Base-by-base conservation (phyloP, 768 basidiomycete genomes). In the Termitomyces bulborhizus region DNA sequence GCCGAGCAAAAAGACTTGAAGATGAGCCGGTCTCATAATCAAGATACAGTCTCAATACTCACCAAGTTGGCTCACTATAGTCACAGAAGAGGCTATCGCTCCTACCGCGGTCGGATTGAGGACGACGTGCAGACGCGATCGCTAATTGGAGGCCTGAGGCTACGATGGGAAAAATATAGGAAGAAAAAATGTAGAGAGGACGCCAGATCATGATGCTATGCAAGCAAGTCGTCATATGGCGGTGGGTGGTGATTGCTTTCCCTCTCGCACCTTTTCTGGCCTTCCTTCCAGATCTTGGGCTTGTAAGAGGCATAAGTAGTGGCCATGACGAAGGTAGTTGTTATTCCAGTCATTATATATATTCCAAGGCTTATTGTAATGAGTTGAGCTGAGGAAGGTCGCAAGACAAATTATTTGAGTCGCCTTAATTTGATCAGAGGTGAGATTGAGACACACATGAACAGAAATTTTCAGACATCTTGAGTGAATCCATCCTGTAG, bases 391-490 rank as follows among this genome's bases (percentile, higher is more conserved):
- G 52, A 36, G 27, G 36, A 53, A 41, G 15, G 41, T 21, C 8
- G 26, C 13, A 11, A 21, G 9, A 18, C 31, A 21, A 21, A 15
- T 13, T 13, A n/a, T 42, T 32, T 41, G 40, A 43, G 11, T 13
- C 5, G 26, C 24, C 15, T 16, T 24, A 27, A 8, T 37, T 15
- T 27, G 36, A 39, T n/a, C 36, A 15, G 9, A 12, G 29, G 27
- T 12, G 9, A 9, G 42, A 31, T 56, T 39, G 3, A 44, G 48
- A 66, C 76, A 57, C 60, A 83, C 83, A 73, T 36, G 80, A 67
- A 61, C 86, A 87, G 59, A 88, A 86, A 29, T 63, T 59, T 36
- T 63, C 68, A 8, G 84, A 82, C 84, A 88, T 88, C 18, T 56
- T 63, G 47, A 69, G 71, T 0, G 85, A 82, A 59, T 83, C 71